Conservation (phyloP, 345 rosid genomes). For the Euphorbia peplus region DNA sequence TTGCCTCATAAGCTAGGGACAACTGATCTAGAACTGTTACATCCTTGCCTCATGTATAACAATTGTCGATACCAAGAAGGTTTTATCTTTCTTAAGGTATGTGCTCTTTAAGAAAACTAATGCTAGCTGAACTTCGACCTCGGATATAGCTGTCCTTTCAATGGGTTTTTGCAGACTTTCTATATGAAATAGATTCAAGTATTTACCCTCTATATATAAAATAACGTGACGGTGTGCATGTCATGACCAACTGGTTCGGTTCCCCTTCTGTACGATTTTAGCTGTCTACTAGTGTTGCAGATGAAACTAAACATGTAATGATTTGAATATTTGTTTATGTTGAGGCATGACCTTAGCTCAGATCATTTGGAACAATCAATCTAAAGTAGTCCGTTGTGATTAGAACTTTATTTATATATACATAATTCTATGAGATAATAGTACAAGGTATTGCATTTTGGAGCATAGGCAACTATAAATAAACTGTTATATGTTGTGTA, state of each 20-base stretch:
- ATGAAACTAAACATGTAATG: background rate
- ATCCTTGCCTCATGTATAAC: background rate
- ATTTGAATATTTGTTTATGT: background rate
- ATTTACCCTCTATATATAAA: background rate
- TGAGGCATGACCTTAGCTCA: conserved; percentile 1
- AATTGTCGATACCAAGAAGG: too few species aligned
- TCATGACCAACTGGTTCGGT: conserved; percentile 1
- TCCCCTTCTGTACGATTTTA: background rate
- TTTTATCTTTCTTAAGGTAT: too few species aligned
- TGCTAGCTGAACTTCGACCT: background rate
- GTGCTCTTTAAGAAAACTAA: background rate
- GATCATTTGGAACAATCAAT: background rate
- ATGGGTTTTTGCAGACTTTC: too few species aligned
- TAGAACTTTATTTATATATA: background rate
- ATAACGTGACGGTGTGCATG: background rate
- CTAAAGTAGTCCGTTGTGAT: background rate
- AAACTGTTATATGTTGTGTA: conserved; percentile 10
- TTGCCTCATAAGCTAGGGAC: background rate
- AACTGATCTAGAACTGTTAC: background rate
- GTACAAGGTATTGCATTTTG: background rate
- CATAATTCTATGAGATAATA: background rate
- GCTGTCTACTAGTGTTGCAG: background rate
- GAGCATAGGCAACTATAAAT: background rate
- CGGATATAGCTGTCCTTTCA: background rate
- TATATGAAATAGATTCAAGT: background rate